These are phyloP conservation scores for Ogataea zsoltii DNA, from an alignment of 805 yeast genomes.

Conservation along the genomic window DNA sequence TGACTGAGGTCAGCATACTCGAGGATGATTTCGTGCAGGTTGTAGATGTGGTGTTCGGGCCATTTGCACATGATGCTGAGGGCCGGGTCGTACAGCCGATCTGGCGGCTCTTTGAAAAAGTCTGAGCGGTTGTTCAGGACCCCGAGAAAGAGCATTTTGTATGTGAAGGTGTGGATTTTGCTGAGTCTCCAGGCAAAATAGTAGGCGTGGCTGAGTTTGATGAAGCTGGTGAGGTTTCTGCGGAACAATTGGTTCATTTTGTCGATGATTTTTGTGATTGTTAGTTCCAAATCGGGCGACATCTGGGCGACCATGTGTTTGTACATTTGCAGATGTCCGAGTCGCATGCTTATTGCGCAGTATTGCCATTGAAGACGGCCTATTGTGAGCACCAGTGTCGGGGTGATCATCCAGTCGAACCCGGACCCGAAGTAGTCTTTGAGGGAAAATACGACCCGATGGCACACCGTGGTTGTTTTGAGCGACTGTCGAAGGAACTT, in stretches of 20 bases:
- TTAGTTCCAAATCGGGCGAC: slow-evolving; percentile 6
- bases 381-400: slow-evolving; percentile 24
- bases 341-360: slow-evolving; percentile 5
- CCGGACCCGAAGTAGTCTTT: slow-evolving; percentile 42
- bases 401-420: slow-evolving; percentile 43
- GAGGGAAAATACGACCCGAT: slow-evolving; percentile 35
- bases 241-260: neutral
- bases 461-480: slow-evolving; percentile 36
- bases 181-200: slow-evolving; percentile 26
- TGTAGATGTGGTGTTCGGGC: slow-evolving; percentile 5
- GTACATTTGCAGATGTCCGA: slow-evolving; percentile 17
- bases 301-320: slow-evolving; percentile 12
- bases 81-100: slow-evolving; percentile 1
- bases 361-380: slow-evolving; percentile 14
- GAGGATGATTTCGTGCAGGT: slow-evolving; percentile 1
- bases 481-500: slow-evolving; percentile 31
- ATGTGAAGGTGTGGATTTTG: slow-evolving; percentile 19
- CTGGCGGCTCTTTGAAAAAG: slow-evolving; percentile 9
- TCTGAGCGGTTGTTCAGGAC: slow-evolving; percentile 11
- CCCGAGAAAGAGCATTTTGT: slow-evolving; percentile 3
- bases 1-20: neutral
- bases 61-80: slow-evolving; percentile 6
- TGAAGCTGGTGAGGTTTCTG: slow-evolving; percentile 2
- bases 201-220: slow-evolving; percentile 19
- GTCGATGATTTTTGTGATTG: neutral